Evolutionary conservation across 78 protist genomes (phyloP).

Genomic region (Cavenderia fasciculata): DNA sequence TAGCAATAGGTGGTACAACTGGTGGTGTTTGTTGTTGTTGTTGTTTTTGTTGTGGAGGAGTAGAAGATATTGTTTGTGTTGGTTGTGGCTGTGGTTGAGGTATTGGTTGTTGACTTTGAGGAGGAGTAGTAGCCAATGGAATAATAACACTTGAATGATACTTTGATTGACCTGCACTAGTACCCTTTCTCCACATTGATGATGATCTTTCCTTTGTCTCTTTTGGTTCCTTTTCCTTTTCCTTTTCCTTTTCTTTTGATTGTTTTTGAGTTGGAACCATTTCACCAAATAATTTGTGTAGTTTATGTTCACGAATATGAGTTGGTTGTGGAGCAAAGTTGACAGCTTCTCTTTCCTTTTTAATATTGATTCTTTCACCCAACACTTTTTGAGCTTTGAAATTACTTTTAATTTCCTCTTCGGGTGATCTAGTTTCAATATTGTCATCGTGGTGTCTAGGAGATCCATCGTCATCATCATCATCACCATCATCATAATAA

Average conservation of each 20-base stretch:
- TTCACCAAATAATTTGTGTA: slow-evolving; percentile 57
- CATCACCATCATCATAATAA: not conserved
- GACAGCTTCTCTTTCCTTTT: slow-evolving; percentile 40
- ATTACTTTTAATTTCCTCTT: slow-evolving; percentile 32
- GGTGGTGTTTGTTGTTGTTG: not conserved
- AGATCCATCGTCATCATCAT: not conserved
- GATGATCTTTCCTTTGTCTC: not conserved
- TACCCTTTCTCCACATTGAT: slow-evolving; percentile 11
- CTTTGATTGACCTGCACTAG: not conserved
- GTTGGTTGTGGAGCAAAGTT: slow-evolving; percentile 55
- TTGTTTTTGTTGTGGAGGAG: not conserved
- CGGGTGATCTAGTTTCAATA: not conserved
- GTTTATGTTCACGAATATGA: slow-evolving; percentile 23
- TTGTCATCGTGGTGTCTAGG: too few species aligned
- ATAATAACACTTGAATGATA: slow-evolving; percentile 9
- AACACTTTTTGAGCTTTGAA: slow-evolving; percentile 63
- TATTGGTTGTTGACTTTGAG: not conserved
- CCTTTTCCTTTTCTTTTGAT: not conserved
- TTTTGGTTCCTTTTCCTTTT: not conserved
- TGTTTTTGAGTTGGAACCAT: slow-evolving; percentile 31
- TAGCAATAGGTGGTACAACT: not conserved
- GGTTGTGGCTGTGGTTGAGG: not conserved
- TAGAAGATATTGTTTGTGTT: not conserved
- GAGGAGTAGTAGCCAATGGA: not conserved
- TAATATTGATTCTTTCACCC: slow-evolving; percentile 42